Conservation (phyloP, 2,329 filamentous ascomycete genomes). For the Exophiala aquamarina region DNA sequence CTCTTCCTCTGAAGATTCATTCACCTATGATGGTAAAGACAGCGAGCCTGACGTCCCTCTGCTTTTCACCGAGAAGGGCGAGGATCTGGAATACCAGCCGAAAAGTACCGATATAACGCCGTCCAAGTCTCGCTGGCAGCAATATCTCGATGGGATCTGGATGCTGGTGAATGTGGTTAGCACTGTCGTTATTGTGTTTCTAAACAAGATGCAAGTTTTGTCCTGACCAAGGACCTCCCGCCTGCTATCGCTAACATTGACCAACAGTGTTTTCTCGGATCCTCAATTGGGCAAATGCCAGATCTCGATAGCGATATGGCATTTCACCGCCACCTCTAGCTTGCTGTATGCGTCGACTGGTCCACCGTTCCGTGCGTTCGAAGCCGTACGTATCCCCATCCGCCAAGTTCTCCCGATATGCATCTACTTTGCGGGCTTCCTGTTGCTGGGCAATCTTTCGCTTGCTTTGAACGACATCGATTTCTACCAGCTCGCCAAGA, state of each 20-base stretch:
- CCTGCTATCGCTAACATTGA: neutral
- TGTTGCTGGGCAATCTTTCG: slow-evolving; percentile 15
- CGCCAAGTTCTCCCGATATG: slow-evolving; percentile 8
- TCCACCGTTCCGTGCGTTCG: slow-evolving; percentile 5
- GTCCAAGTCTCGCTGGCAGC: too few species aligned
- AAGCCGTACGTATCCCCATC: slow-evolving; percentile 5
- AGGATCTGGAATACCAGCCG: too few species aligned
- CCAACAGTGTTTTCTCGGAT: slow-evolving; percentile 10
- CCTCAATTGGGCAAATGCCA: slow-evolving; percentile 14
- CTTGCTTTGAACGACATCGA: slow-evolving; percentile 11
- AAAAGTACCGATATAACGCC: too few species aligned
- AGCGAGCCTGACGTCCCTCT: too few species aligned
- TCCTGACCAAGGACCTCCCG: too few species aligned
- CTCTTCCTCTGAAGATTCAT: too few species aligned
- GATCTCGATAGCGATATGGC: slow-evolving; percentile 8
- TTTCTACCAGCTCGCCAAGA: slow-evolving; percentile 17
- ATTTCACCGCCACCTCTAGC: slow-evolving; percentile 11
- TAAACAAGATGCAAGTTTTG: slow-evolving; percentile 13
- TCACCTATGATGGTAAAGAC: too few species aligned
- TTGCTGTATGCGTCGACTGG: slow-evolving; percentile 5
- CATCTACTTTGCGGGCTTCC: slow-evolving; percentile 12
- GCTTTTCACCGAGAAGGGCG: too few species aligned
- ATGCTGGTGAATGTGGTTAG: slow-evolving; percentile 4
- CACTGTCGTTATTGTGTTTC: slow-evolving; percentile 9
- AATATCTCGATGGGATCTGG: neutral